These are phyloP conservation scores for Apostasia ramifera DNA, from an alignment of 106 monocot species.

Conservation along the genomic window DNA sequence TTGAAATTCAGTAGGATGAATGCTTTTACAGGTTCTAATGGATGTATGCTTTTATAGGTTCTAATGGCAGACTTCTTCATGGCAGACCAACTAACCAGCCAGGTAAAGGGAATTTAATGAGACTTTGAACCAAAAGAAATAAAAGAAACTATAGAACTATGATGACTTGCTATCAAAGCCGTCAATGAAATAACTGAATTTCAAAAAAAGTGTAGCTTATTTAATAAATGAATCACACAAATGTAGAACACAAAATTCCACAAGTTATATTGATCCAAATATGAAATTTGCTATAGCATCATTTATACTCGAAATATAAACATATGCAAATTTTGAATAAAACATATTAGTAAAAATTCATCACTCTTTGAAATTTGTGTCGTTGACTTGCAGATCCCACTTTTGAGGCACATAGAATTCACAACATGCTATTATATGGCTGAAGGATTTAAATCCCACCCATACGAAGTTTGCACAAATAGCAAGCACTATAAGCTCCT, in stretches of 20 bases:
- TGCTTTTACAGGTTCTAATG: too few relatives aligned
- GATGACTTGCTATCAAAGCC: not conserved
- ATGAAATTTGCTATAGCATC: too few relatives aligned
- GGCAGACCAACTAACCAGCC: conserved; percentile 96
- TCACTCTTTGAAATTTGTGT: not conserved
- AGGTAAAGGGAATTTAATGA: conserved; percentile 33
- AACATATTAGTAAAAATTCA: not conserved
- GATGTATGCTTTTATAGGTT: conserved; percentile 35
- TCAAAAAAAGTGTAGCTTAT: too few relatives aligned
- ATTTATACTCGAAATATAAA: not conserved
- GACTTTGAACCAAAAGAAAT: too few relatives aligned
- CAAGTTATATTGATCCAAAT: too few relatives aligned
- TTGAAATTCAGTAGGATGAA: too few relatives aligned
- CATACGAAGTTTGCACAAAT: conserved; percentile 58
- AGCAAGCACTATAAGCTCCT: conserved; percentile 64
- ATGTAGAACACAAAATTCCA: too few relatives aligned
- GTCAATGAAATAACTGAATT: not conserved
- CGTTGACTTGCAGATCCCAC: conserved; percentile 46
- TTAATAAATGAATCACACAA: not conserved
- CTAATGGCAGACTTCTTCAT: conserved; percentile 97
- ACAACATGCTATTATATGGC: conserved; percentile 84
- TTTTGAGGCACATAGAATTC: conserved; percentile 88
- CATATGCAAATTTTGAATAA: not conserved
- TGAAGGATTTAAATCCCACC: conserved; percentile 30
- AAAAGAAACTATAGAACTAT: too few relatives aligned